Conservation (phyloP, 2,329 filamentous ascomycete genomes). For the Knoxdaviesia proteae region DNA sequence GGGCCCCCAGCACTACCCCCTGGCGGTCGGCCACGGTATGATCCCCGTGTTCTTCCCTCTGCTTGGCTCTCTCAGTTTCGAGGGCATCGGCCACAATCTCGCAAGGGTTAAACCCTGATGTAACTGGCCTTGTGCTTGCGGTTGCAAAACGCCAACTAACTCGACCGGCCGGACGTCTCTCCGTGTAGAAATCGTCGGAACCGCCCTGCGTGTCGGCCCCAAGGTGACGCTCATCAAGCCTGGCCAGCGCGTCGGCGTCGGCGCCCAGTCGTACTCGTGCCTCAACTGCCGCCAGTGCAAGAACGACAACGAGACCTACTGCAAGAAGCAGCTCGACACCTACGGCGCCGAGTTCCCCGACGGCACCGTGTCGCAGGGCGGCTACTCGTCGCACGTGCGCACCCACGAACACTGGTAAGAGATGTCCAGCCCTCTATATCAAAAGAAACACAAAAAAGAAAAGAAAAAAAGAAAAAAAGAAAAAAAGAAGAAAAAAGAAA, state of each 20-base stretch:
- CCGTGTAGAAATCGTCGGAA: conserved; percentile 38
- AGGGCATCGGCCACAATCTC: too few species aligned
- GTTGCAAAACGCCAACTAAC: too few species aligned
- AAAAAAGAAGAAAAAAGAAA: too few species aligned
- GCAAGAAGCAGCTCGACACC: conserved; percentile 35
- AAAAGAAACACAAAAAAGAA: too few species aligned
- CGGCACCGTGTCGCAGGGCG: conserved; percentile 42
- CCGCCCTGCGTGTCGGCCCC: conserved; percentile 39
- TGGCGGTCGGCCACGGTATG: conserved; percentile 38
- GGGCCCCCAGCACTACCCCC: conserved; percentile 33
- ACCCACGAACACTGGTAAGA: conserved; percentile 52
- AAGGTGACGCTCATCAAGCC: conserved; percentile 38
- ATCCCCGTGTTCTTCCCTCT: background rate
- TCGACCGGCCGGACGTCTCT: too few species aligned
- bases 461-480: too few species aligned
- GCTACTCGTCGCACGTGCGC: conserved; percentile 43
- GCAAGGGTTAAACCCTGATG: too few species aligned
- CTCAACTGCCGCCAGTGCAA: conserved; percentile 44
- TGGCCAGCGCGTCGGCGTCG: conserved; percentile 47
- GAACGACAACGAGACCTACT: conserved; percentile 48
- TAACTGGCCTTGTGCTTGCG: too few species aligned
- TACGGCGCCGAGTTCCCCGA: conserved; percentile 36
- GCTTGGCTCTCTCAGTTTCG: too few species aligned
- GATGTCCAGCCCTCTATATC: too few species aligned
- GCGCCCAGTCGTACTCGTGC: conserved; percentile 45